Evolutionary conservation across 164 flowering plant species (phyloP).

Genomic region (Macadamia integrifolia): DNA sequence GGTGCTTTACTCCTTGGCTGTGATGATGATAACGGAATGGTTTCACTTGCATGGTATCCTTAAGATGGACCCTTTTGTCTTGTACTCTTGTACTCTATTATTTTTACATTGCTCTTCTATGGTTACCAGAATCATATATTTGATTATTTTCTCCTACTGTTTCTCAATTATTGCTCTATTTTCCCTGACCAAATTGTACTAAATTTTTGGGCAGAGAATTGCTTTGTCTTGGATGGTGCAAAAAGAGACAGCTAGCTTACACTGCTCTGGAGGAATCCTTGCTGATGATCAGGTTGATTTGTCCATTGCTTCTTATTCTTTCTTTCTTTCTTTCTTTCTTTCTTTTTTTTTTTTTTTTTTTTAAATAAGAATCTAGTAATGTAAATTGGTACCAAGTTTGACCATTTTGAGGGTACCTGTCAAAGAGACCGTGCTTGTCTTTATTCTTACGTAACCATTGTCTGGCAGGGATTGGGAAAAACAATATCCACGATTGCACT

Average conservation of each 20-base stretch:
- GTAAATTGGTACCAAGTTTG: background rate
- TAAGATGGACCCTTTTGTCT: no score
- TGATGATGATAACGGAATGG: no score
- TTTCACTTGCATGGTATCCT: no score
- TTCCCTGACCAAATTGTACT: constrained; percentile 6
- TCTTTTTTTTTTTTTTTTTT: no score
- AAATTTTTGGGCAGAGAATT: constrained; percentile 51
- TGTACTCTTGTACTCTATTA: no score
- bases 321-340: no score
- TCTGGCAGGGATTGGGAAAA: constrained; percentile 81
- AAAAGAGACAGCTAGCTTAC: constrained; percentile 57
- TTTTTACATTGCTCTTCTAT: no score
- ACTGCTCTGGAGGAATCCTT: constrained; percentile 86
- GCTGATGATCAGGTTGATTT: constrained; percentile 89
- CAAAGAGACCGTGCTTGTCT: background rate
- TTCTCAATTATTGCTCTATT: background rate
- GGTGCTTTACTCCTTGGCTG: no score
- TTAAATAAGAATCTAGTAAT: background rate
- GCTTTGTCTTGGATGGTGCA: constrained; percentile 94
- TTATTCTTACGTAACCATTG: background rate
- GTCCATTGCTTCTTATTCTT: background rate
- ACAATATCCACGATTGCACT: constrained; percentile 90
- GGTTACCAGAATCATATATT: no score
- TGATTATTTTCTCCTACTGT: no score
- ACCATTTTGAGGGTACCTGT: background rate